Percentiles rank a stretch among this genome's conserved stretches.
Evolutionary conservation across 257 asterid genomes (phyloP).

Genomic region (Gentiana macrophylla): DNA sequence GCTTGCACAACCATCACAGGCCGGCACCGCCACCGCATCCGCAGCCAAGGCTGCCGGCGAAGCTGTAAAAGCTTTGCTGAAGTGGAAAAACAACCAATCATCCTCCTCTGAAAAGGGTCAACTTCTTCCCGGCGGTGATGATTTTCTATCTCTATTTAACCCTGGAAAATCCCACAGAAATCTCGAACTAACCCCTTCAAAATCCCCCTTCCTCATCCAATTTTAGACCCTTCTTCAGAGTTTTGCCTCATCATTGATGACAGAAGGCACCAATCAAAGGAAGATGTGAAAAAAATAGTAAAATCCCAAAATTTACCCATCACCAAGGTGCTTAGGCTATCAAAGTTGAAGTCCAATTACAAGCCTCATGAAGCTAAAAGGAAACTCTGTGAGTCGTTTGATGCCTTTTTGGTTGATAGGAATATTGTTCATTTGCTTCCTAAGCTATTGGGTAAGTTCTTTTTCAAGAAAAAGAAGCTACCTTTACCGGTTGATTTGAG

Average conservation of each 20-base stretch:
- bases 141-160: conserved; percentile 64
- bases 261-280: conserved; percentile 52
- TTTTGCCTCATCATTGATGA: conserved; percentile 72
- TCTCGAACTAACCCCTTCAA: conserved; percentile 52
- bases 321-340: conserved; percentile 46
- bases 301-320: conserved; percentile 45
- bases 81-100: conserved; percentile 41
- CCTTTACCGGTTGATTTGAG: too few relatives aligned
- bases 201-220: conserved; percentile 50
- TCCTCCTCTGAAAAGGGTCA: conserved; percentile 36
- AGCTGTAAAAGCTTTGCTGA: conserved; percentile 52
- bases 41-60: conserved; percentile 18
- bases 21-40: conserved; percentile 12
- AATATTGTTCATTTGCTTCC: conserved; percentile 78
- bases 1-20: conserved; percentile 5
- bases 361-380: conserved; percentile 71
- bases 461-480: too few relatives aligned
- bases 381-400: conserved; percentile 70
- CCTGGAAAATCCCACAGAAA: conserved; percentile 61
- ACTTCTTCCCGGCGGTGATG: conserved; percentile 55
- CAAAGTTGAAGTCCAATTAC: conserved; percentile 64
- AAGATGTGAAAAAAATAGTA: conserved; percentile 17
- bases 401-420: conserved; percentile 62
- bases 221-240: conserved; percentile 31
- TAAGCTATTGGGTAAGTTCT: conserved; percentile 28